phyloP scores from a whole-genome alignment of 352 stramenopile genomes.

The Phytophthora tentaculata region DNA sequence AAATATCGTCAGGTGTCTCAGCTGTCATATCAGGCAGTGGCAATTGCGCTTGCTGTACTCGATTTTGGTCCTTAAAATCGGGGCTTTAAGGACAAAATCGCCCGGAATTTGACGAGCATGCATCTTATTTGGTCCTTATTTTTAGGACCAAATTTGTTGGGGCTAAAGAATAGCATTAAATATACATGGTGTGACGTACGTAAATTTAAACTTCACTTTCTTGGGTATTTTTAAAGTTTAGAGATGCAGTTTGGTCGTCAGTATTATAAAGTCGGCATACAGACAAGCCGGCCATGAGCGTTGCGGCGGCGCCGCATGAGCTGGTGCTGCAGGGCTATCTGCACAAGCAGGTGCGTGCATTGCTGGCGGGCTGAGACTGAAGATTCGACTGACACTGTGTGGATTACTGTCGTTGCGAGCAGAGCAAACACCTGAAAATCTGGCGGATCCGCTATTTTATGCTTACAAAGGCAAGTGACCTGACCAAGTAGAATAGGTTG shows the following conservation, averaged over 20 bases:
- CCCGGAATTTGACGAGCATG: too few relatives aligned
- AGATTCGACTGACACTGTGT: slow-evolving; percentile 11
- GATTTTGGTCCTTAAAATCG: too few relatives aligned
- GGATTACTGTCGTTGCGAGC: slow-evolving; percentile 3
- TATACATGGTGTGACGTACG: not conserved
- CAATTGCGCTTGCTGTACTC: too few relatives aligned
- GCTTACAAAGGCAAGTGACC: slow-evolving; percentile 63
- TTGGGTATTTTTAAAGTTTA: too few relatives aligned
- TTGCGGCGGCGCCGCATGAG: slow-evolving; percentile 47
- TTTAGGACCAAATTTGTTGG: too few relatives aligned
- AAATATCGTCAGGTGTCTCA: too few relatives aligned
- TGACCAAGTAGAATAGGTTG: not conserved
- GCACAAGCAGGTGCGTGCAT: slow-evolving; percentile 70
- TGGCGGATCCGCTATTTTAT: slow-evolving; percentile 90
- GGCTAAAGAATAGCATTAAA: too few relatives aligned
- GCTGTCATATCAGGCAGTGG: too few relatives aligned
- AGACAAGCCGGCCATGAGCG: slow-evolving; percentile 48
- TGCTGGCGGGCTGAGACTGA: not conserved
- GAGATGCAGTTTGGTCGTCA: slow-evolving; percentile 3
- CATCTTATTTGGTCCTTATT: too few relatives aligned
- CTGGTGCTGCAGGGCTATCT: slow-evolving; percentile 83
- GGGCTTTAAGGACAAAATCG: too few relatives aligned
- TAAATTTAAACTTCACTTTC: too few relatives aligned
- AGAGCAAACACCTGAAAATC: slow-evolving; percentile 88
- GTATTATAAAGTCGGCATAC: not conserved